These are phyloP conservation scores for Amphicarpaea edgeworthii DNA, from an alignment of 306 rosid species.

Conservation along the genomic window DNA sequence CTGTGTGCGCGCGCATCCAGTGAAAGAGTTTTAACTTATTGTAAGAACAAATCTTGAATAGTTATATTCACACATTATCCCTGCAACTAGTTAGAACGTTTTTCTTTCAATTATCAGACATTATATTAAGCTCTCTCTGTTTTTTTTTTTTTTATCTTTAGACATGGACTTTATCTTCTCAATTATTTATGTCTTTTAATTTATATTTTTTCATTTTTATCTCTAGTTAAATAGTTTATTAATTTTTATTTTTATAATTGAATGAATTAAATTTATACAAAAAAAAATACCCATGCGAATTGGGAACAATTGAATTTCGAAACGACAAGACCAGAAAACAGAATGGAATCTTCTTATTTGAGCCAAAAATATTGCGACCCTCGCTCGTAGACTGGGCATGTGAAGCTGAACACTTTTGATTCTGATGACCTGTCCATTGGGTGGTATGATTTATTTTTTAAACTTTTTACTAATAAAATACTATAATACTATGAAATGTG, in stretches of 20 bases:
- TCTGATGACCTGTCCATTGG: slow-evolving; percentile 52
- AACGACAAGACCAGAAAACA: not conserved
- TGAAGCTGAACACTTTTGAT: slow-evolving; percentile 51
- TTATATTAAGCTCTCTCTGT: no score
- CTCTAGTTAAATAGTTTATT: no score
- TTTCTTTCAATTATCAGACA: no score
- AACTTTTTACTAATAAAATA: slow-evolving; percentile 8
- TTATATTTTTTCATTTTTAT: not conserved
- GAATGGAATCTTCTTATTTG: slow-evolving; percentile 23
- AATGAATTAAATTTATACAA: no score
- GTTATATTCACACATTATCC: no score
- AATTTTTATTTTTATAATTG: not conserved
- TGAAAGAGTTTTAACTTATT: no score
- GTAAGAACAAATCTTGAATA: no score
- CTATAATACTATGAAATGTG: not conserved
- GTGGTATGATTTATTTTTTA: slow-evolving; percentile 33
- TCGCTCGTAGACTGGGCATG: slow-evolving; percentile 43
- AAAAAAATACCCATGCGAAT: no score
- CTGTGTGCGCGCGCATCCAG: not conserved
- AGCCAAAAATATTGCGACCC: not conserved
- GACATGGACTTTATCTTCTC: no score
- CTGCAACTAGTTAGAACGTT: no score
- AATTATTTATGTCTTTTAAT: no score
- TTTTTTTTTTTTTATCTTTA: no score
- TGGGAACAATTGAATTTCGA: not conserved